phyloP scores from a whole-genome alignment of 106 monocot genomes.

The Vanilla planifolia region DNA sequence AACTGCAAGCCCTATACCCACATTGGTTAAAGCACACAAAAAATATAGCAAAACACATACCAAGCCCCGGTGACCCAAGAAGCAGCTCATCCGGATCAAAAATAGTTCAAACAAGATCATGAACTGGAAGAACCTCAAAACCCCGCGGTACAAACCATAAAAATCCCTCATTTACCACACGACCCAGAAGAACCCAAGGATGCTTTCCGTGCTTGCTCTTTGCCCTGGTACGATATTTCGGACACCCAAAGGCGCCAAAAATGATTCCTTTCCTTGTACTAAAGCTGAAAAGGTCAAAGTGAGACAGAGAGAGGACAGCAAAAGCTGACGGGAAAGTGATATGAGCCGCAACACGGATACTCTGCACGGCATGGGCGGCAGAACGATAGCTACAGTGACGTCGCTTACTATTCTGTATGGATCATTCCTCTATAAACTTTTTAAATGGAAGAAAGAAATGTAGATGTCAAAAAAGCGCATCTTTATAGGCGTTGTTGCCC shows the following conservation, averaged over 20 bases:
- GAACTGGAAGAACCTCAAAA: not conserved
- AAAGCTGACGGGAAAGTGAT: not conserved
- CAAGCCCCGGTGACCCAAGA: not conserved
- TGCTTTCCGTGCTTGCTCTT: not conserved
- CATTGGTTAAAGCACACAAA: not conserved
- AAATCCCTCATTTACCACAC: too few species aligned
- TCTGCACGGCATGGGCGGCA: too few species aligned
- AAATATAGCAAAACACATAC: not conserved
- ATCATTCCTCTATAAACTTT: too few species aligned
- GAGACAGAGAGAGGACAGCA: not conserved
- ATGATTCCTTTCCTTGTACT: not conserved
- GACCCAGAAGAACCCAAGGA: not conserved
- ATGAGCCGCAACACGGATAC: too few species aligned
- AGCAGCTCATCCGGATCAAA: not conserved
- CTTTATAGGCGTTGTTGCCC: too few species aligned
- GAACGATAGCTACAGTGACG: too few species aligned
- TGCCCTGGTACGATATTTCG: too few species aligned
- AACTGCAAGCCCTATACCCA: not conserved
- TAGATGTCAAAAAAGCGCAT: too few species aligned
- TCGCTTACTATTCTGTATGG: too few species aligned
- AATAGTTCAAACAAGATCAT: not conserved
- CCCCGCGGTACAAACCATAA: too few species aligned
- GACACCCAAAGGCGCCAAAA: not conserved
- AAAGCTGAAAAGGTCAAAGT: constrained; percentile 2
- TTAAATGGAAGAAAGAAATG: too few species aligned